A percentile compares a stretch with the other conserved stretches of the same genome.
Conservation (phyloP, 805 yeast genomes). For the Saturnispora besseyi region DNA sequence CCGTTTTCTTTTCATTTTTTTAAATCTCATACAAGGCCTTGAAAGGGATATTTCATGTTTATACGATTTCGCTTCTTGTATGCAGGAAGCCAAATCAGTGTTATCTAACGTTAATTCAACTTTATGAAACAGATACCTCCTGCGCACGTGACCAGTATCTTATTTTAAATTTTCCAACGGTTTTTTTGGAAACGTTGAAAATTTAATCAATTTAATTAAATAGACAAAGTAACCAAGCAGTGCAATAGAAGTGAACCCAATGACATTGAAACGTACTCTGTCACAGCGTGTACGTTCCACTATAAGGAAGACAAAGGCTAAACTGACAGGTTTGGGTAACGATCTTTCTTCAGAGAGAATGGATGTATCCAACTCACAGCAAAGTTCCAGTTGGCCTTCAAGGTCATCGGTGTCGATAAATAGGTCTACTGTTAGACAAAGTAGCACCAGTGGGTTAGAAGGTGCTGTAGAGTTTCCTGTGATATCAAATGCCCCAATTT, state of each 20-base stretch:
- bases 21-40: too few relatives aligned
- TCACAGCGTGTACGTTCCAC: slow-evolving; percentile 14
- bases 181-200: slow-evolving; percentile 2
- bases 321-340: slow-evolving; percentile 1
- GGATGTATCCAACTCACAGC: not conserved
- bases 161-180: not conserved
- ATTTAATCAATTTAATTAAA: not conserved
- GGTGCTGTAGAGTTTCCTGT: slow-evolving; percentile 3
- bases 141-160: too few relatives aligned
- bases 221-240: not conserved
- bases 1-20: too few relatives aligned
- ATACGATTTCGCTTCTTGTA: too few relatives aligned
- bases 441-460: not conserved
- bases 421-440: not conserved
- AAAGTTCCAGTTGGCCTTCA: not conserved
- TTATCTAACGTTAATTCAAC: too few relatives aligned
- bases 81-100: too few relatives aligned
- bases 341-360: not conserved
- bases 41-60: too few relatives aligned
- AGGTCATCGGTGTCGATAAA: not conserved
- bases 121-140: too few relatives aligned
- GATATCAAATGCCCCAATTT: slow-evolving; percentile 5
- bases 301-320: slow-evolving; percentile 12
- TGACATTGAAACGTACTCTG: slow-evolving; percentile 15
- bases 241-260: not conserved